These are phyloP conservation scores for Venturia nashicola DNA, from an alignment of 2,329 filamentous ascomycete genomes.

Conservation along the genomic window DNA sequence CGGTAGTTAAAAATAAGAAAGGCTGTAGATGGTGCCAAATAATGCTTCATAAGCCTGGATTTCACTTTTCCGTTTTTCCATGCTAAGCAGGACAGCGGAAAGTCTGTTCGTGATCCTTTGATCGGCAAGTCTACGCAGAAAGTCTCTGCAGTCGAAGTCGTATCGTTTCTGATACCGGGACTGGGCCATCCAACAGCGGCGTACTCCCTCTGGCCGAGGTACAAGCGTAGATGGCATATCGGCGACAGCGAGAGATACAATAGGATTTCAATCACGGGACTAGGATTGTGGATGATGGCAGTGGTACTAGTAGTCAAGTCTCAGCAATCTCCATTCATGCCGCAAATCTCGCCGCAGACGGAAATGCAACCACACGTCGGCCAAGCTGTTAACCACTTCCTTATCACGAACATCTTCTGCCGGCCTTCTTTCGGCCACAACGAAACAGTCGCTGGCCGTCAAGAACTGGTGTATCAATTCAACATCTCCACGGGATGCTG, in stretches of 20 bases:
- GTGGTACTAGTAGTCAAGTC: too few relatives aligned
- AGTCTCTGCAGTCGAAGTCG: neutral
- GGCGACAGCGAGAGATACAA: too few relatives aligned
- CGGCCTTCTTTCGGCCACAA: neutral
- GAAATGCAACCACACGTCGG: neutral
- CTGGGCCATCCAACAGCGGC: too few relatives aligned
- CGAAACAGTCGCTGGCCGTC: neutral
- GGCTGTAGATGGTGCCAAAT: neutral
- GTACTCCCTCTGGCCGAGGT: too few relatives aligned
- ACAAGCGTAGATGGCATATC: too few relatives aligned
- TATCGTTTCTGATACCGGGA: neutral
- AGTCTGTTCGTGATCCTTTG: neutral
- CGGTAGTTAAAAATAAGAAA: neutral
- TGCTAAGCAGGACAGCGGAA: neutral
- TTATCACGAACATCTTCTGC: neutral
- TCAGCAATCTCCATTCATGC: neutral
- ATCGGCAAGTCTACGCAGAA: neutral
- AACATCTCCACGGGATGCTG: neutral
- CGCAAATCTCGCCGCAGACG: neutral
- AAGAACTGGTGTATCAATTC: neutral
- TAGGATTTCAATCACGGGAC: too few relatives aligned
- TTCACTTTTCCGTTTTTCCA: neutral
- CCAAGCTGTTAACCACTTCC: neutral
- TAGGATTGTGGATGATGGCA: too few relatives aligned
- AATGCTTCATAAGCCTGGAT: neutral